These are phyloP conservation scores for Teratosphaeria zuluensis DNA, from an alignment of 2,329 filamentous ascomycete species.

Conservation along the genomic window DNA sequence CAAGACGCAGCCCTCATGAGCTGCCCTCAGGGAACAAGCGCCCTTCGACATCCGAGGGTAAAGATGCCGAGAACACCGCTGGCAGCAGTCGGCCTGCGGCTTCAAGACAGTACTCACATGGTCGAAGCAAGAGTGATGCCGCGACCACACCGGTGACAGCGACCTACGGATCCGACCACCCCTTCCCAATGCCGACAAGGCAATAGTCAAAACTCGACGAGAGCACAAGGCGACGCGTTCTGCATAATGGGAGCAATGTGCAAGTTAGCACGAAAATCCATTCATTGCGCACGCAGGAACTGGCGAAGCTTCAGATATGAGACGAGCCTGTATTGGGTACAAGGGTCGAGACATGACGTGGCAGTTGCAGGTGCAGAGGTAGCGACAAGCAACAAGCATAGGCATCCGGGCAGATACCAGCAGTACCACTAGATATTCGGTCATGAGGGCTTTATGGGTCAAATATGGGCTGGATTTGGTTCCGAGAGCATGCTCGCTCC, in stretches of 20 bases:
- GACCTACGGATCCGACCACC: neutral
- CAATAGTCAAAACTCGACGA: neutral
- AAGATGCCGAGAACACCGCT: neutral
- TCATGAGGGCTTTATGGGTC: neutral
- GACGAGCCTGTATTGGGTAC: neutral
- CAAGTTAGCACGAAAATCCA: neutral
- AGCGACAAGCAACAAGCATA: neutral
- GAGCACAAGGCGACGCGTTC: neutral
- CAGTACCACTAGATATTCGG: neutral
- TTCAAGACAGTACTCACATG: constrained; percentile 2
- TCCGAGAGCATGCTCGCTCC: neutral
- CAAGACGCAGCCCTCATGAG: neutral
- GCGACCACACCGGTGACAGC: constrained; percentile 5
- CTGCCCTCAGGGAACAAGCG: constrained; percentile 1
- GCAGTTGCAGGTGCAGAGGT: neutral
- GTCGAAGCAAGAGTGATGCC: constrained; percentile 10
- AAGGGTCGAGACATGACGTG: neutral
- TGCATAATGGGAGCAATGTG: neutral
- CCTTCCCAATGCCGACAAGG: constrained; percentile 1
- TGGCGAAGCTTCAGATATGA: neutral
- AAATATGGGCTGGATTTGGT: neutral
- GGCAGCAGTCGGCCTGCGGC: neutral
- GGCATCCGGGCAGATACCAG: neutral
- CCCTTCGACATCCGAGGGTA: constrained; percentile 3
- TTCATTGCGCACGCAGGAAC: neutral